phyloP scores from a whole-genome alignment of 306 rosid species.

The Prunus padus region DNA sequence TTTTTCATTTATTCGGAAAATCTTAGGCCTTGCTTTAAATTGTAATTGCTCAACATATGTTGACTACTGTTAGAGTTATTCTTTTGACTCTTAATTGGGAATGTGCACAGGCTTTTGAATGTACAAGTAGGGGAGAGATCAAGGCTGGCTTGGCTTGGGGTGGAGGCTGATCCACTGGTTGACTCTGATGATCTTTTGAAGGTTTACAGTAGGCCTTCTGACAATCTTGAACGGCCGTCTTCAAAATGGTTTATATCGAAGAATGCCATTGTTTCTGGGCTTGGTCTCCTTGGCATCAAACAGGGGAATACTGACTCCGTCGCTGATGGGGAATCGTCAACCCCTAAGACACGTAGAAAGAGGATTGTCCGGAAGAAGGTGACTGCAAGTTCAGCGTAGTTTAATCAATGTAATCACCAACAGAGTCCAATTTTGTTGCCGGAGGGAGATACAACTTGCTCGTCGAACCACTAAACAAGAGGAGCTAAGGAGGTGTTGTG shows the following conservation, averaged over 20 bases:
- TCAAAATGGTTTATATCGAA: slow-evolving; percentile 97
- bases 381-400: slow-evolving; percentile 59
- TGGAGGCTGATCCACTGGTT: slow-evolving; percentile 90
- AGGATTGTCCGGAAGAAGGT: slow-evolving; percentile 87
- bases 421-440: slow-evolving; percentile 52
- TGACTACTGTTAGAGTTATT: not conserved
- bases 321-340: slow-evolving; percentile 48
- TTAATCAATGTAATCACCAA: slow-evolving; percentile 2
- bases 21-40: not conserved
- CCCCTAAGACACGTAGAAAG: slow-evolving; percentile 80
- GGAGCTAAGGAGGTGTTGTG: slow-evolving; percentile 5
- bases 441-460: slow-evolving; percentile 21
- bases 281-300: slow-evolving; percentile 94
- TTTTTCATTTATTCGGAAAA: not conserved
- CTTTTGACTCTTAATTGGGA: slow-evolving; percentile 17
- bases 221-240: slow-evolving; percentile 47
- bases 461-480: not conserved
- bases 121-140: slow-evolving; percentile 90
- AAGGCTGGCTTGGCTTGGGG: slow-evolving; percentile 92
- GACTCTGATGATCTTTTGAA: slow-evolving; percentile 72
- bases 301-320: slow-evolving; percentile 49
- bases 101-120: slow-evolving; percentile 65
- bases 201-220: slow-evolving; percentile 77
- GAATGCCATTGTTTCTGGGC: slow-evolving; percentile 88
- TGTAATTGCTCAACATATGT: not conserved